Percentiles rank a stretch among this genome's conserved stretches.
phyloP scores from a whole-genome alignment of 1,284 basidiomycete genomes.

The Sporisorium graminicola region DNA sequence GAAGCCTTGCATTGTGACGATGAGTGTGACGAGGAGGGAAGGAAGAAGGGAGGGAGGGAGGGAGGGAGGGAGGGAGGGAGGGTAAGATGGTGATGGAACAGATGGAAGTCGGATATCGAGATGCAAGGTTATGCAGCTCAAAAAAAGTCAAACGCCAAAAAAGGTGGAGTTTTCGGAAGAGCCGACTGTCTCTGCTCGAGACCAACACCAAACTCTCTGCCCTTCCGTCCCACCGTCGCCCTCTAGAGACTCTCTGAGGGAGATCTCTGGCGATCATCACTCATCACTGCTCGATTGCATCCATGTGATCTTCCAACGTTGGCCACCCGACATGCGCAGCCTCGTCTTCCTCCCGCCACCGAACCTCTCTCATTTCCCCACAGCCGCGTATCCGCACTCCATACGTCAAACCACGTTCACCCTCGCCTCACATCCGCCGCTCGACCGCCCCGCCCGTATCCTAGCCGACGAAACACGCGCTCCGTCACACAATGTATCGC shows the following conservation, averaged over 20 bases:
- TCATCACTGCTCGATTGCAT: not conserved
- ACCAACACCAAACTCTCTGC: constrained; percentile 7
- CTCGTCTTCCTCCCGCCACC: constrained; percentile 31
- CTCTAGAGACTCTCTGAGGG: not conserved
- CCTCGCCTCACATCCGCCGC: not conserved
- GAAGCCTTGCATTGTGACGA: constrained; percentile 65
- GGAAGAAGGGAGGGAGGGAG: no score
- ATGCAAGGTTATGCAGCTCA: constrained; percentile 2
- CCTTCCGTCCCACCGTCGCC: not conserved
- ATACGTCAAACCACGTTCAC: not conserved
- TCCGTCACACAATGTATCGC: not conserved
- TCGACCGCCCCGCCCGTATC: not conserved
- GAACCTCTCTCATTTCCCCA: not conserved
- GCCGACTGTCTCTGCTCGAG: not conserved
- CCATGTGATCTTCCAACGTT: not conserved
- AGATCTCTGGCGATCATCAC: not conserved
- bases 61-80: no score
- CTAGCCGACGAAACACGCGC: constrained; percentile 9
- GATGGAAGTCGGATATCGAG: not conserved
- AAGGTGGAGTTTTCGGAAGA: constrained; percentile 5
- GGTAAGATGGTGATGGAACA: no score
- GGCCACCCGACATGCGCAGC: constrained; percentile 4
- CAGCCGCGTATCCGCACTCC: not conserved
- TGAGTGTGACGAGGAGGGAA: not conserved
- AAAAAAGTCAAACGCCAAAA: not conserved